Evolutionary conservation across 1,139 yeast genomes (phyloP), one percentile per base, ranked within the genome.

Genomic region (Scheffersomyces lignicola): DNA sequence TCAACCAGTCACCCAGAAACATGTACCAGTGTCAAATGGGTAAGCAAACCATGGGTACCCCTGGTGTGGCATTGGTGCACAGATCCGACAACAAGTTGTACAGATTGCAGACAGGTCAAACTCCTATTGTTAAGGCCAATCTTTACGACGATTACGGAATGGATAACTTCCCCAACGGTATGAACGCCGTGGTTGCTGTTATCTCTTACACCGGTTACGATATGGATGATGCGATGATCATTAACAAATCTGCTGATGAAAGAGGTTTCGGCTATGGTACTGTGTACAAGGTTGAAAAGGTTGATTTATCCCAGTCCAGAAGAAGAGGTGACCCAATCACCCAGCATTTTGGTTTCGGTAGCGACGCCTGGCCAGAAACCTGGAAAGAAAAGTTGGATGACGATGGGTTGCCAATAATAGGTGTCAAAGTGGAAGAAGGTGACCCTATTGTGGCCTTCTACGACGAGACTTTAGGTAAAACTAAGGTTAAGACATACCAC

Each of bases 11-110:
- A 23, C 99, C 99, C 54, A 85, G 99, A 80, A 92, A 92, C 62
- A 92, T 94, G 98, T 92, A 92, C 62, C 99, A 92, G 69, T 92
- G 99, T 71, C 98, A 94, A 76, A 92, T 92, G 99, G 98, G 97
- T 78, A 92, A 92, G 69, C 99, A 92, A 73, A 92, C 99, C 16
- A 92, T 92, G 98, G 99, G 99, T 66, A 92, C 98, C 4, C 98
- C 98, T 7, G 97, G 97, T 67, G 96, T 92, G 39, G 97, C 96
- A 0, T 70, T 92, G 39, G 79, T 73, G 31, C 96, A 90, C 60
- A 79, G 99, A 63, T 85, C 96, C 1, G 99, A 92, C 61, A 94
- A 94, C 68, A 94, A 90, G 61, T 69, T 92, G 42, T 92, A 92
- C 65, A 81, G 95, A 54, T 70, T 92, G 49, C 98, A 92, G 65